These are phyloP conservation scores for Populus alba DNA, from an alignment of 345 rosid species.

Conservation along the genomic window DNA sequence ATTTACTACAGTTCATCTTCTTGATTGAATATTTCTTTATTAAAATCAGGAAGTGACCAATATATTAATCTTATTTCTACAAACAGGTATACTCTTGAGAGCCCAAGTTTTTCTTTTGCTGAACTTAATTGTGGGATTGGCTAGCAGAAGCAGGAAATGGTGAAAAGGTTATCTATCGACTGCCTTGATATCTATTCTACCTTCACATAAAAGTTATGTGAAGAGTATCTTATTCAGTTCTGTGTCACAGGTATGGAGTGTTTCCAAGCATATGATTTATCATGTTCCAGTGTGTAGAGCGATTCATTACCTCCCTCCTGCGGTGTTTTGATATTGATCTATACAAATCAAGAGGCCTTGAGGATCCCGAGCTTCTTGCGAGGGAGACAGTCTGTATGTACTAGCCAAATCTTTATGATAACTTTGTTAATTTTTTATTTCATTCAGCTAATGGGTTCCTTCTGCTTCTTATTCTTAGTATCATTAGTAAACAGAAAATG, in stretches of 20 bases:
- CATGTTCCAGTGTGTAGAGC: slow-evolving; percentile 92
- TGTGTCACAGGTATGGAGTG: slow-evolving; percentile 67
- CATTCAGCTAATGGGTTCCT: background rate
- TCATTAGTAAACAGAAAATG: background rate
- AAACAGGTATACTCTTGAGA: slow-evolving; percentile 10
- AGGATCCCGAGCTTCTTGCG: slow-evolving; percentile 88
- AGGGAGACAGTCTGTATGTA: slow-evolving; percentile 95
- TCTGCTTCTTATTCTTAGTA: background rate
- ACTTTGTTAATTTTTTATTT: background rate
- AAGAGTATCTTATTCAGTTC: background rate
- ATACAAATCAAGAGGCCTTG: slow-evolving; percentile 74
- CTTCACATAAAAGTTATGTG: slow-evolving; percentile 8
- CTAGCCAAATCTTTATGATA: slow-evolving; percentile 11
- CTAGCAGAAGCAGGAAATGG: slow-evolving; percentile 43
- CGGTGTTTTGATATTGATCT: slow-evolving; percentile 82
- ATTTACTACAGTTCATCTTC: background rate
- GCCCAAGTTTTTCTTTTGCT: background rate
- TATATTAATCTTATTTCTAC: slow-evolving; percentile 2
- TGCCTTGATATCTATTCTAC: background rate
- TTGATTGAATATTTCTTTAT: background rate
- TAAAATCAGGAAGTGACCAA: background rate
- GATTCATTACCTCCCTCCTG: slow-evolving; percentile 60
- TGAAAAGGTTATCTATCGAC: slow-evolving; percentile 42
- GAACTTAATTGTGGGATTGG: slow-evolving; percentile 7
- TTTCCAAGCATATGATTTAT: slow-evolving; percentile 54